phyloP scores from a whole-genome alignment of 163 green algal species.

The Chlamydomonas reinhardtii region DNA sequence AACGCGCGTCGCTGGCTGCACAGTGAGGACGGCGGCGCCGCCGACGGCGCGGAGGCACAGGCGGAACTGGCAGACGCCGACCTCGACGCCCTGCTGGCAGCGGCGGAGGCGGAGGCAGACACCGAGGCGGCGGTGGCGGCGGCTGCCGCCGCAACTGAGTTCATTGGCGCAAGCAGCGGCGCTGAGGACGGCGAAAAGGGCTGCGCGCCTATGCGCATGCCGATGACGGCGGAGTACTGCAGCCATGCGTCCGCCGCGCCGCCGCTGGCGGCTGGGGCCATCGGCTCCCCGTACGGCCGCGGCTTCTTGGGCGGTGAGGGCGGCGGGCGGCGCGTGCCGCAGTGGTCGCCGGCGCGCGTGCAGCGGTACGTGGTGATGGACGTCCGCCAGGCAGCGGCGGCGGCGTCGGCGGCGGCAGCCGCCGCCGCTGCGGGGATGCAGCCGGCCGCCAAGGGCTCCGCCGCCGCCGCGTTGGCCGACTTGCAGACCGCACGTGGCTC shows the following conservation, averaged over 20 bases:
- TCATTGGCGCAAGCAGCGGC: no score
- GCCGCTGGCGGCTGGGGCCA: no score
- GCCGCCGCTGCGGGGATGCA: no score
- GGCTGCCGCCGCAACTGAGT: no score
- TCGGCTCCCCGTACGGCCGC: not conserved
- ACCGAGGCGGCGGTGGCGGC: no score
- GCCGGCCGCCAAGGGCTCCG: not conserved
- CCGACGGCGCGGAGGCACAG: not conserved
- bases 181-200: no score
- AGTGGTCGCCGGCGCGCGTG: not conserved
- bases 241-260: no score
- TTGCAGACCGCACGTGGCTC: not conserved
- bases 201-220: no score
- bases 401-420: not conserved
- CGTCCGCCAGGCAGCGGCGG: not conserved
- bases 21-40: not conserved
- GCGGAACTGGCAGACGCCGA: not conserved
- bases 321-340: not conserved
- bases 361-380: not conserved
- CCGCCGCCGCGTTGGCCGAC: not conserved
- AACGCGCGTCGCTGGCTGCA: conserved; percentile 1
- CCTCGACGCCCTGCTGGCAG: not conserved
- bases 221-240: no score
- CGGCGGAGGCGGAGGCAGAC: not conserved
- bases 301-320: not conserved